These are phyloP conservation scores for Colletotrichum echinochloae DNA, from an alignment of 2,329 filamentous ascomycete genomes.

Conservation along the genomic window DNA sequence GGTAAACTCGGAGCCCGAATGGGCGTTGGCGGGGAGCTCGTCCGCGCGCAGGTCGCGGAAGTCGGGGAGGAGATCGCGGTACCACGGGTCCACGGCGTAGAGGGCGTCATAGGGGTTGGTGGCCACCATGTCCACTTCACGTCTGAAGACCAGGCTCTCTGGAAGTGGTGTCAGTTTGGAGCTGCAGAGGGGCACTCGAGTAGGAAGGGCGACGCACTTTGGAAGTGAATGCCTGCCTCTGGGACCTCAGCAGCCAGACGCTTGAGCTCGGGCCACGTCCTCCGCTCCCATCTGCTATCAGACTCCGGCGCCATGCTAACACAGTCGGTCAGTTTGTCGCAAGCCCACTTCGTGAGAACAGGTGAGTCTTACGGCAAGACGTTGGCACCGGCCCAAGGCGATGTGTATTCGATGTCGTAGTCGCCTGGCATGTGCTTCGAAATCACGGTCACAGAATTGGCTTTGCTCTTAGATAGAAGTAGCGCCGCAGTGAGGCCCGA, in stretches of 20 bases:
- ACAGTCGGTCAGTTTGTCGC: neutral
- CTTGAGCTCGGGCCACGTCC: conserved; percentile 69
- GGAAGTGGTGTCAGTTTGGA: conserved; percentile 46
- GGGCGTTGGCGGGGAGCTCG: conserved; percentile 70
- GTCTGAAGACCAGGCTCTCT: conserved; percentile 59
- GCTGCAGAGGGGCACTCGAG: conserved; percentile 44
- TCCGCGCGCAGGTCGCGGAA: conserved; percentile 70
- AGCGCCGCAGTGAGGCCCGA: conserved; percentile 64
- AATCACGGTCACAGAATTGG: conserved; percentile 55
- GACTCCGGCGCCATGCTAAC: conserved; percentile 50
- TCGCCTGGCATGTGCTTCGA: conserved; percentile 89
- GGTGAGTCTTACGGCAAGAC: conserved; percentile 68
- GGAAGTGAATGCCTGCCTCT: conserved; percentile 80
- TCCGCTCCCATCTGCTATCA: conserved; percentile 63
- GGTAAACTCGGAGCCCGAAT: conserved; percentile 68
- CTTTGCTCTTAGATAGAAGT: conserved; percentile 58
- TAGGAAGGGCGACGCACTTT: conserved; percentile 56
- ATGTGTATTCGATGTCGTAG: conserved; percentile 86
- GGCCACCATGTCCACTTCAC: conserved; percentile 68
- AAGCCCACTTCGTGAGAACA: neutral
- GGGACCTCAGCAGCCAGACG: conserved; percentile 70
- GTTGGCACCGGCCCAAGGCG: conserved; percentile 84
- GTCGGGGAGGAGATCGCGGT: conserved; percentile 76
- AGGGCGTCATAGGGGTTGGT: conserved; percentile 78
- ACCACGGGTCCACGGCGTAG: conserved; percentile 77